These are phyloP conservation scores for Fusarium brevicatenulatum DNA, from an alignment of 2,329 filamentous ascomycete species.

Conservation along the genomic window DNA sequence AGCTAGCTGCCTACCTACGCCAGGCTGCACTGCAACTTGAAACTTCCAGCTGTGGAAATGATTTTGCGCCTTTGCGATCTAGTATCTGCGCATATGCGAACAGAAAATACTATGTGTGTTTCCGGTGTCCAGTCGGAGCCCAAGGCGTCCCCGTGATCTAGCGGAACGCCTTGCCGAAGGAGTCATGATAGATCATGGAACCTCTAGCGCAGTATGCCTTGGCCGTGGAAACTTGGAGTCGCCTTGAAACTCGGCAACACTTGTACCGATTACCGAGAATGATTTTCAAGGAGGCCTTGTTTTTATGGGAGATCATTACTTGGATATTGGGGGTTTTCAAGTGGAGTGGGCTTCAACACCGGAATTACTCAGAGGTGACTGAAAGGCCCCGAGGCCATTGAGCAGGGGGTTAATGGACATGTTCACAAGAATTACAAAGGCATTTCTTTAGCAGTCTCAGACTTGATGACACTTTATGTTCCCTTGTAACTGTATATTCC, in stretches of 20 bases:
- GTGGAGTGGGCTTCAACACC: too few relatives aligned
- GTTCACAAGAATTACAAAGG: neutral
- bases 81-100: neutral
- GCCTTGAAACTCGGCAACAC: neutral
- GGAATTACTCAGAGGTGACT: neutral
- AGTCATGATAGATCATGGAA: conserved; percentile 25
- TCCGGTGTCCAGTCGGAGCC: neutral
- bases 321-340: neutral
- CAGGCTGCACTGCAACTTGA: neutral
- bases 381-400: neutral
- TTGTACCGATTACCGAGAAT: neutral
- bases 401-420: neutral
- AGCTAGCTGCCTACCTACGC: neutral
- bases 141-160: conserved; percentile 8
- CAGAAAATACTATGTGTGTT: neutral
- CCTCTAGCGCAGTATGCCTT: neutral
- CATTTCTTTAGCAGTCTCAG: neutral
- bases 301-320: neutral
- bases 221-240: neutral
- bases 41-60: neutral
- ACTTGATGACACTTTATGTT: neutral
- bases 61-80: neutral
- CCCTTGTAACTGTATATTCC: neutral
- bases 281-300: neutral
- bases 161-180: conserved; percentile 1